Evolutionary conservation across 352 stramenopile genomes (phyloP), one percentile per base, ranked within the genome.

Genomic region (Elongisporangium anandrum): DNA sequence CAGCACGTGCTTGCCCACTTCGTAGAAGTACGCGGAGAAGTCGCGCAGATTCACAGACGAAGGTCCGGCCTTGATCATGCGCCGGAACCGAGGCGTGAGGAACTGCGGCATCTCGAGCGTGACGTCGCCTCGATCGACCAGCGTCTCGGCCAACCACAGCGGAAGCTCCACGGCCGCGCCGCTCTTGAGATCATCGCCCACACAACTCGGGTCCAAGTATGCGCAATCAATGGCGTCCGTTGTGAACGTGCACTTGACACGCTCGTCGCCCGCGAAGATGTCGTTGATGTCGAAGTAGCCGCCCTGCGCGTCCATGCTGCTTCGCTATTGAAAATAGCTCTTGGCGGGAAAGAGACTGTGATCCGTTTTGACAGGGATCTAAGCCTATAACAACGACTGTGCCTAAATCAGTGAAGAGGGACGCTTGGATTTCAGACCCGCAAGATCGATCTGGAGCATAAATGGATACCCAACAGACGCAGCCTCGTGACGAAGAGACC

Each of bases 221-320:
- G 77, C 85, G 60, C 82, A 92, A 57, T 87, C 81, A 20, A 82
- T 57, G 13, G 71, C 85, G 51, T 90, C 76, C 2, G 77, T 86
- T 64, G 71, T 52, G 68, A 94, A 92, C 34, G 64, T 84, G 70
- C 83, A 92, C 53, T 87, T 87, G 59, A 94, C 52, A 48, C 83
- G 81, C 78, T 94, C 85, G 60, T 94, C 85, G 51, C 78, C 83
- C 19, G 80, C 81, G 53, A 94, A 69, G 57, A 94, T 83, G 61
- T 84, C 79, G 63, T 89, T 81, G 20, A 93, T 73, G 66, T 89
- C 73, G 54, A 89, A 75, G 66, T 91, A 93, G 58, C 65, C 69
- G 63, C 65, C 57, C 52, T 58, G 62, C 16, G 16, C 39, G 39
- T 59, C 29, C 34, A 21, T 47, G 52, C 19, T 26, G 47, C 51